Evolutionary conservation across 2,329 filamentous ascomycete species (phyloP), one percentile per base, ranked within the genome.

Genomic region (Penicillium hesseltinei): DNA sequence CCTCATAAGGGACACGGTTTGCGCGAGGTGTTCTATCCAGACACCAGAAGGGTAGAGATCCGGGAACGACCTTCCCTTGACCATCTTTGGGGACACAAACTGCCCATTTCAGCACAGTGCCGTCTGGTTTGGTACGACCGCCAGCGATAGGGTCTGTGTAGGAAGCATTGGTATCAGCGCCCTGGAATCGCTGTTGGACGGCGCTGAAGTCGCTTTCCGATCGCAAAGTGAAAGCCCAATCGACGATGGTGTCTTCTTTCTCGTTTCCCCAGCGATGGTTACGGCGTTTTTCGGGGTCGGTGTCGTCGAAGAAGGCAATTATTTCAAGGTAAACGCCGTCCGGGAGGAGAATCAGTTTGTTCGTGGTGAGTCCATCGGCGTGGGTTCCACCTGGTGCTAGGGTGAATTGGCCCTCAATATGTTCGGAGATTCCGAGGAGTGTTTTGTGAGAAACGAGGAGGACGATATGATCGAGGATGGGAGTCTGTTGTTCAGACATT

Each of bases 171-270:
- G 49, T 46, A 2, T 45, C 29, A 9, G 44, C 47, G n/a, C 31
- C 19, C 29, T 39, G n/a, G 36, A 54, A 38, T 23, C 52, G 51
- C 11, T 59, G 45, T 23, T 62, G 54, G 17, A 64, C 45, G n/a
- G 48, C 29, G 2, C 7, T 25, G 21, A 64, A 64, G 35, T 62
- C 57, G 11, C 23, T 48, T n/a, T 57, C 56, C 6, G 62, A 45
- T 3, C 53, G 59, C 19, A 58, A 48, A 13, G 62, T 64, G 51
- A 64, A 62, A 6, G 62, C 62, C 62, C 62, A 64, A 43, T 64
- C 62, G 17, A 64, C 58, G 13, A 64, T 57, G 1, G 50, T 63
- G 38, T 54, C 51, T 46, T 63, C 62, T 25, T 39, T 58, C 8
- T 58, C 51, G 1, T 62, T 62, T 39, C 62, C 62, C 62, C 62